Base-by-base conservation (phyloP, 139 green algal genomes). In the Tetradesmus lagerheimii region DNA sequence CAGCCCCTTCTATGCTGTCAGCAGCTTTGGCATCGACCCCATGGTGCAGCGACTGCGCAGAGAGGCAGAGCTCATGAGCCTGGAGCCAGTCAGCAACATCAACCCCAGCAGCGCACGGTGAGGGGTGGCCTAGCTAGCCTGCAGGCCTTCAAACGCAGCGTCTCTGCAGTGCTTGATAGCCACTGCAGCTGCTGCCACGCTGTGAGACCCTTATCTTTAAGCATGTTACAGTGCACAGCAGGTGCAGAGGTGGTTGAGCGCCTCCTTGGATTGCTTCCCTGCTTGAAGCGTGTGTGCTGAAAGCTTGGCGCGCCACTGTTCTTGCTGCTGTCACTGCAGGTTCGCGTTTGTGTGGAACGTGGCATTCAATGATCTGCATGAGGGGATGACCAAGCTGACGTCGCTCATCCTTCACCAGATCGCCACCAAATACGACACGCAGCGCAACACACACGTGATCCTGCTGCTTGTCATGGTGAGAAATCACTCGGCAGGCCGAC, bases 341-440 rank as follows among this genome's bases (percentile, higher is more conserved):
- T 93, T 90, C 71, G 83, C 80, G 35, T 92, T 75, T 43, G 77
- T 92, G 0, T 93, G 91, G 91, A 80, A 43, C 29, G 88, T 92
- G 45, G 85, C 83, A 5, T 90, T 50, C 76, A 38, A 89, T 35
- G 83, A 93, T 35, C 45, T 92, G n/a, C 83, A 91, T 29, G 37
- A 91, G 20, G 91, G 84, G 9, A 25, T 85, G 29, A 38, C 20
- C 16, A 38, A 81, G 37, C 27, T 87, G 37, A 29, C 47, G 0
- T 34, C 16, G 31, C 4, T 57, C 3, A 79, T 35, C 25, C 4
- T 80, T 18, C 5, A 25, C 14, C 29, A 87, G 31, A 29, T 18
- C 12, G 15, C 11, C 16, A 9, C 12, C 16, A 23, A 31, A 14
- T 87, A 57, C 45, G 23, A 35, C 35, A 29, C 14, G 31, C 57